Base-by-base conservation (phyloP, 2,329 filamentous ascomycete species). In the Albifimbria verrucaria region DNA sequence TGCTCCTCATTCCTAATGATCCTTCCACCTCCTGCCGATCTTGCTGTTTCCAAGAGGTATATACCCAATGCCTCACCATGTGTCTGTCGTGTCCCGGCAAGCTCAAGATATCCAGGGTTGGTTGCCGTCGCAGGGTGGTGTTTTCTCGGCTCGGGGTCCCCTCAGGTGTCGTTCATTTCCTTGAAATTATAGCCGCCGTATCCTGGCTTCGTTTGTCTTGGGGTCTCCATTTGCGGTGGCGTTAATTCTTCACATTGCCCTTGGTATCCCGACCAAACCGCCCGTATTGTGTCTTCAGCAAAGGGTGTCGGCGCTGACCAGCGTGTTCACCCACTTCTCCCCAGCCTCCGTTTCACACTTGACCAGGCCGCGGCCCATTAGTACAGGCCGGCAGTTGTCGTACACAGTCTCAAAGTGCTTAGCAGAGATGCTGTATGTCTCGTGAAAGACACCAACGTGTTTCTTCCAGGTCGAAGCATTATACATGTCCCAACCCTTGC, bases 361-460 rank as follows among this genome's bases (percentile, higher is more conserved):
- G 20, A 68, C 62, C 9, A 59, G 54, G 1, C 62, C 59, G 3
- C 57, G 58, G 2, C 71, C 75, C 48, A 77, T 52, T 36, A 75
- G 50, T 4, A 65, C 54, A 1, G 74, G 74, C 50, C 59, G 65
- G 57, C 72, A 73, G 54, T 79, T 76, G 7, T 72, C 56, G 58
- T 82, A 82, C 21, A 83, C 68, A 2, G 68, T 75, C 72, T 85
- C 81, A 65, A 78, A 81, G 9, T 67, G 66, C 3, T 72, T 69
- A 3, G 66, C 64, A 1, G 72, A 72, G 5, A 76, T 73, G 23
- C 71, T 65, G 57, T 78, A 83, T 0, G 75, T 73, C 71, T 85
- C 81, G 60, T 85, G 81, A 55, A 71, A 83, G 57, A 83, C 77
- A 5, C 73, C 72, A 22, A 83, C 59, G 55, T 80, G 70, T 23